Percentiles rank a stretch among this genome's conserved stretches.
Evolutionary conservation across 192 early-diverging fungal species (phyloP).

Genomic region (Backusella sp.): DNA sequence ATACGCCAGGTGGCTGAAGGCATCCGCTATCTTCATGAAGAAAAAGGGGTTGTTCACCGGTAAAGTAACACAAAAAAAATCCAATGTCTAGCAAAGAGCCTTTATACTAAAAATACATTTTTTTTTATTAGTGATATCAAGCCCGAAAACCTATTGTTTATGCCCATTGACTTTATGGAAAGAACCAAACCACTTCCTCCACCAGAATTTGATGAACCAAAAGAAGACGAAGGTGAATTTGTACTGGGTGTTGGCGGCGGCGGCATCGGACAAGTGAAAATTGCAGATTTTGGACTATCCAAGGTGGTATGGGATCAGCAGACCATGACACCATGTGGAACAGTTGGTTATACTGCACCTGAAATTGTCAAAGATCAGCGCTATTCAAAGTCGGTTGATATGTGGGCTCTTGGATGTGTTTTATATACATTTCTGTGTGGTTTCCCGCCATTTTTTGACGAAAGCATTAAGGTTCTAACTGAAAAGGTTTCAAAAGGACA

Average conservation of each 20-base stretch:
- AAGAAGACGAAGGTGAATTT: conserved; percentile 75
- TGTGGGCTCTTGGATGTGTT: conserved; percentile 87
- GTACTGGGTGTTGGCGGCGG: conserved; percentile 74
- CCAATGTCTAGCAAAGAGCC: background rate
- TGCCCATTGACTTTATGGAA: conserved; percentile 63
- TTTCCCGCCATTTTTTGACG: conserved; percentile 83
- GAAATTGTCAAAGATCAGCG: conserved; percentile 85
- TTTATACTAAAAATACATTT: background rate
- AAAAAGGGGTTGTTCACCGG: conserved; percentile 73
- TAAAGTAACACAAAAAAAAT: conserved; percentile 12
- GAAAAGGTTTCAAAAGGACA: conserved; percentile 85
- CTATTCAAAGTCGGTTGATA: conserved; percentile 81
- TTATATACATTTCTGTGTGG: conserved; percentile 79
- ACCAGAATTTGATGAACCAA: conserved; percentile 59
- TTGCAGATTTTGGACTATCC: conserved; percentile 90
- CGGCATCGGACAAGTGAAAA: conserved; percentile 81
- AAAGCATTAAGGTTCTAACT: conserved; percentile 71
- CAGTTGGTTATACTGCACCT: conserved; percentile 90
- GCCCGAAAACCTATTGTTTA: conserved; percentile 86
- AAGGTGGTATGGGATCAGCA: conserved; percentile 83
- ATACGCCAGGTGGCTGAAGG: conserved; percentile 86
- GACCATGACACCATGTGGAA: conserved; percentile 91
- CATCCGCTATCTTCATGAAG: conserved; percentile 82
- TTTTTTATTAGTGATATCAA: conserved; percentile 75
- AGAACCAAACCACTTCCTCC: conserved; percentile 26